Evolutionary conservation across 352 stramenopile genomes (phyloP).

Genomic region (Pythium aristosporum): DNA sequence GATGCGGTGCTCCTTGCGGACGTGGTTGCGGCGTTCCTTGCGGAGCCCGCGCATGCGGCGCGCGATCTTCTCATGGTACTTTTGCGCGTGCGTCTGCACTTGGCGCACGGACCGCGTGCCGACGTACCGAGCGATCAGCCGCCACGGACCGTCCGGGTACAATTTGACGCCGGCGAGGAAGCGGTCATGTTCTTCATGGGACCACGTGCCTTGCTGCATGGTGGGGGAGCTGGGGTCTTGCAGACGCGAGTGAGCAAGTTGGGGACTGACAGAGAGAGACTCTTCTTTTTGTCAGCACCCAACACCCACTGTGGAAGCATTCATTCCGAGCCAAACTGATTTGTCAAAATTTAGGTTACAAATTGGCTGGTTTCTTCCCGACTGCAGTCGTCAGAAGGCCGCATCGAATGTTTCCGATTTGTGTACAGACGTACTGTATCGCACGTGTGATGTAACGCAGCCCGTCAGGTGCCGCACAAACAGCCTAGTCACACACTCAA

Average conservation of each 20-base stretch:
- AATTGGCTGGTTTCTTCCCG: neutral
- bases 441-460: no score
- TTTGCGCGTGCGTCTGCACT: constrained; percentile 24
- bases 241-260: neutral
- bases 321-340: neutral
- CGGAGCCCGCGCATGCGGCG: constrained; percentile 21
- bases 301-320: neutral
- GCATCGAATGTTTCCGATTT: no score
- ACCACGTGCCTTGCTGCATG: constrained; percentile 28
- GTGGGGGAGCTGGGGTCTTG: neutral
- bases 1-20: constrained; percentile 24
- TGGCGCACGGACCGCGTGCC: constrained; percentile 24
- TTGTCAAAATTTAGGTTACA: neutral
- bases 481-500: no score
- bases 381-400: no score
- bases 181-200: constrained; percentile 30
- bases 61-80: constrained; percentile 24
- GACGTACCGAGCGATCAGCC: constrained; percentile 19
- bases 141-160: constrained; percentile 26
- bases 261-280: neutral
- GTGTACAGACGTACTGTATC: no score
- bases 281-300: no score
- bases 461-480: no score
- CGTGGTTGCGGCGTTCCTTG: constrained; percentile 14
- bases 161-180: constrained; percentile 27